A percentile compares a stretch with the other conserved stretches of the same genome.
phyloP scores from a whole-genome alignment of 495 filamentous ascomycete genomes.

The Antarctomyces pellizariae region DNA sequence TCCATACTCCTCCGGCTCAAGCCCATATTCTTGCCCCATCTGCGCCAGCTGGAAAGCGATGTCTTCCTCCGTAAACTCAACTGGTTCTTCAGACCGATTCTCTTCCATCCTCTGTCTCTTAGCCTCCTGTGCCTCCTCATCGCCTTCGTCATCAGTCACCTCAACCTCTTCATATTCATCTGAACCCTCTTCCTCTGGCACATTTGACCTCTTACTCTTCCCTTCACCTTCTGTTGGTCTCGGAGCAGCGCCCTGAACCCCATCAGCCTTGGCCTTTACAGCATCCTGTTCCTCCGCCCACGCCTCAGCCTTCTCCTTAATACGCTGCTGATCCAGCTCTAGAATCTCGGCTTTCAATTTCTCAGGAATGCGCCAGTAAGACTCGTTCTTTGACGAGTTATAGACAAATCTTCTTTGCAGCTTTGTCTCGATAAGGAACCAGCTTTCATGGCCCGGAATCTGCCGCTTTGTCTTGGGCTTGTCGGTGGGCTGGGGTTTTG shows the following conservation, averaged over 20 bases:
- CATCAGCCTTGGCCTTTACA: conserved; percentile 1
- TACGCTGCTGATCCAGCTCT: conserved; percentile 37
- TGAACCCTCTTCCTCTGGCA: conserved; percentile 27
- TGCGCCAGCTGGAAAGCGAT: conserved; percentile 76
- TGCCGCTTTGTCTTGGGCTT: conserved; percentile 55
- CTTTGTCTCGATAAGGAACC: conserved; percentile 82
- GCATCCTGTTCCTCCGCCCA: conserved; percentile 8
- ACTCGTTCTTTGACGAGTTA: conserved; percentile 60
- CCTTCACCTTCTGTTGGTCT: conserved; percentile 8
- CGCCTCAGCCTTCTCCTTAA: conserved; percentile 23
- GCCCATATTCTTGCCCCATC: conserved; percentile 29
- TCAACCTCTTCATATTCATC: conserved; percentile 81
- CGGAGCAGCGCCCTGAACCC: conserved; percentile 4
- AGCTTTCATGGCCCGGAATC: conserved; percentile 68
- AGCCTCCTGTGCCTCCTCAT: conserved; percentile 17
- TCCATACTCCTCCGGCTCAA: conserved; percentile 48
- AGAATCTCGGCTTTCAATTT: conserved; percentile 62
- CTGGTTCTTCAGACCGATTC: conserved; percentile 24
- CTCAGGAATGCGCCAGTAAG: conserved; percentile 78
- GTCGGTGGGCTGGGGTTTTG: conserved; percentile 38
- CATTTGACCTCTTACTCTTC: conserved; percentile 13
- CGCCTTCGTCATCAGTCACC: conserved; percentile 45
- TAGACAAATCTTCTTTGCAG: conserved; percentile 71
- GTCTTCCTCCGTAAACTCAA: conserved; percentile 90
- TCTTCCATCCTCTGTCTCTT: conserved; percentile 48